Percentiles rank a stretch among this genome's conserved stretches.
phyloP scores from a whole-genome alignment of 2,329 filamentous ascomycete genomes.

The Fusarium succisae region DNA sequence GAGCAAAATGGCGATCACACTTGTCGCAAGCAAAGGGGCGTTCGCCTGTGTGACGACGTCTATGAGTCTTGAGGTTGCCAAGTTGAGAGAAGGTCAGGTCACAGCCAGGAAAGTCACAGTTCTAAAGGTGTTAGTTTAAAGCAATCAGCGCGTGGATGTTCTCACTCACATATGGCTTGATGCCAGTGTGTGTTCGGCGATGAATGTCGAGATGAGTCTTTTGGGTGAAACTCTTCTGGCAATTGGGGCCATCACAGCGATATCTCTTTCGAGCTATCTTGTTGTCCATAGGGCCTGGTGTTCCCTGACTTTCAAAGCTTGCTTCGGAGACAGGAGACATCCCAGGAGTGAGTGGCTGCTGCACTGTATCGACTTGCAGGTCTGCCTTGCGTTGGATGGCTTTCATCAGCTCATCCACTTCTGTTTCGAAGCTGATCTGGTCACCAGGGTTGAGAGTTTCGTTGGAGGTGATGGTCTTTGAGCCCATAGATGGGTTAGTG shows the following conservation, averaged over 20 bases:
- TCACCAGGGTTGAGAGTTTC: conserved; percentile 57
- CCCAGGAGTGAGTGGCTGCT: conserved; percentile 42
- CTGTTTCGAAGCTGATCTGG: conserved; percentile 76
- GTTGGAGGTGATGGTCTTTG: conserved; percentile 57
- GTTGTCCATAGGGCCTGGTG: conserved; percentile 38
- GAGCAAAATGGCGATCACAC: conserved; percentile 85
- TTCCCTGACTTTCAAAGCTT: conserved; percentile 32
- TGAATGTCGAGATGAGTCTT: conserved; percentile 96
- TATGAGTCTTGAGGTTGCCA: conserved; percentile 92
- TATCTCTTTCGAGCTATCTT: conserved; percentile 67
- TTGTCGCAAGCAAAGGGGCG: conserved; percentile 82
- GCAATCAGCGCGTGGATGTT: not conserved
- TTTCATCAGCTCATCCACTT: conserved; percentile 89
- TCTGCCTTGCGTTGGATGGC: conserved; percentile 77
- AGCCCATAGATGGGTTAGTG: conserved; percentile 45
- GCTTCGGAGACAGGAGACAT: conserved; percentile 39
- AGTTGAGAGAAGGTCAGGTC: conserved; percentile 86
- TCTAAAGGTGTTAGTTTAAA: conserved; percentile 51
- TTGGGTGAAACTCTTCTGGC: conserved; percentile 85
- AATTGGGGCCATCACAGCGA: conserved; percentile 76
- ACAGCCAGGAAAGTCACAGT: conserved; percentile 78
- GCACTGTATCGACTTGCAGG: conserved; percentile 42
- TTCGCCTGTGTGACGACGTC: conserved; percentile 87
- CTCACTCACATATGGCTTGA: conserved; percentile 85
- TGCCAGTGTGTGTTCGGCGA: conserved; percentile 85